Evolutionary conservation across 768 basidiomycete species (phyloP), one percentile per base, ranked within the genome.

Genomic region (Suillus plorans): DNA sequence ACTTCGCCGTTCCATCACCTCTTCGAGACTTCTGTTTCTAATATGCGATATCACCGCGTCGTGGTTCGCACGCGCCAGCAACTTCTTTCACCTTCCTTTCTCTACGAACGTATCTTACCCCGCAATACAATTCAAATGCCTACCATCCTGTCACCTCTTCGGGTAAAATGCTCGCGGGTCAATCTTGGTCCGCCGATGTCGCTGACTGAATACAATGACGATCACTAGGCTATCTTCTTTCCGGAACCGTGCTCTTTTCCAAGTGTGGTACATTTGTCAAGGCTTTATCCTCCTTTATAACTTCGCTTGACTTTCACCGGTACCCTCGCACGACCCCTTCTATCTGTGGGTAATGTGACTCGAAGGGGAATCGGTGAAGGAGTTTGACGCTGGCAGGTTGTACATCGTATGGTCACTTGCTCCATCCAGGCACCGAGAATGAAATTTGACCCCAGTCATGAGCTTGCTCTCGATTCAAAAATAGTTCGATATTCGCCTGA

Each of bases 1-100:
- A 31, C 69, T 74, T 76, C 39, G 28, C 55, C 62, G 34, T 60
- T 36, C 49, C 74, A 64, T 69, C 73, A 67, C 68, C 61, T 49
- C 9, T 56, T 73, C 66, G 18, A 64, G 67, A 50, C 4, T 53
- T 55, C 60, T 62, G 36, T 44, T 47, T 68, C 66, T 76, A 71
- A 69, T 66, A 56, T 70, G 45, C 62, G 66, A 64, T 66, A 69
- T 71, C 64, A 56, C 71, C 68, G 53, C 61, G 47, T 60, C 60
- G 4, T n/a, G 56, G 49, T 57, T 66, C 66, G 34, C 41, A 42
- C 63, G 53, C 37, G 52, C 52, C 37, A 55, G 62, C 37, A 39
- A 28, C 62, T 55, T 63, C 50, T 37, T 41, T 18, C 49, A 13
- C 6, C 36, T 57, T 56, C 62, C 25, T 31, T 61, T 56, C 61